Percentiles rank a stretch among this genome's conserved stretches.
These are phyloP conservation scores for Thermochaetoides thermophila DNA, from an alignment of 495 filamentous ascomycete genomes.

Conservation along the genomic window DNA sequence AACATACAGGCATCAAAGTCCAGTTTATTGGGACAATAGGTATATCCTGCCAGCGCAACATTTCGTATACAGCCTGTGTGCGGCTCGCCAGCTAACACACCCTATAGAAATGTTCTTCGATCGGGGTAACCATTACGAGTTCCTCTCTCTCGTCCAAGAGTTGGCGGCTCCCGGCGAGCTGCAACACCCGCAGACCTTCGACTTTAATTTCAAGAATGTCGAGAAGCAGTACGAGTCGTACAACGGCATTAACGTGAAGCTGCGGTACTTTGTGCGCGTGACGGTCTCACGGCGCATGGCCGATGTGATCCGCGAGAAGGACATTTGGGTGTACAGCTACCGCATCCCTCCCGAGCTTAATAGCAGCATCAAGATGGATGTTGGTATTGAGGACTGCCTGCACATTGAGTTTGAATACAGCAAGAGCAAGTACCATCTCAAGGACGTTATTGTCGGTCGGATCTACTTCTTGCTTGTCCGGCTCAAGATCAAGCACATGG, in stretches of 20 bases:
- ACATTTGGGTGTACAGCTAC: conserved; percentile 99
- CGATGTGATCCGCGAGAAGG: conserved; percentile 96
- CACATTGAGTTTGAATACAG: conserved; percentile 99
- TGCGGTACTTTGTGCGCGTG: conserved; percentile 95
- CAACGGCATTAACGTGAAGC: conserved; percentile 97
- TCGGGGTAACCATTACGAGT: conserved; percentile 97
- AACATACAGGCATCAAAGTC: conserved; percentile 98
- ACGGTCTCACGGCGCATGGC: conserved; percentile 94
- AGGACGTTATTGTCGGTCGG: conserved; percentile 96
- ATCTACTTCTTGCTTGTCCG: conserved; percentile 98
- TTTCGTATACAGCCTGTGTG: not conserved
- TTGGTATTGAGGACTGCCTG: conserved; percentile 97
- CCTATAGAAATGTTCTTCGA: conserved; percentile 91
- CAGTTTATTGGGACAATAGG: conserved; percentile 99
- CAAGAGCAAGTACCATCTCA: conserved; percentile 97
- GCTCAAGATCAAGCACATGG: conserved; percentile 99
- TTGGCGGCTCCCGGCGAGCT: conserved; percentile 92
- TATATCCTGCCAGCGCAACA: too few species aligned
- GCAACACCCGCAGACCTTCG: conserved; percentile 95
- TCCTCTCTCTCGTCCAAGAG: conserved; percentile 89
- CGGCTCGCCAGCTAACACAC: not conserved
- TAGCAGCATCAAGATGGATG: conserved; percentile 99
- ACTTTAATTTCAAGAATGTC: conserved; percentile 99
- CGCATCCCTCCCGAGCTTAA: conserved; percentile 97
- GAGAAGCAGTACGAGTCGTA: conserved; percentile 99